Conservation (phyloP, 176 grass and related monocot species). For the sorghum (Sorghum bicolor) region DNA sequence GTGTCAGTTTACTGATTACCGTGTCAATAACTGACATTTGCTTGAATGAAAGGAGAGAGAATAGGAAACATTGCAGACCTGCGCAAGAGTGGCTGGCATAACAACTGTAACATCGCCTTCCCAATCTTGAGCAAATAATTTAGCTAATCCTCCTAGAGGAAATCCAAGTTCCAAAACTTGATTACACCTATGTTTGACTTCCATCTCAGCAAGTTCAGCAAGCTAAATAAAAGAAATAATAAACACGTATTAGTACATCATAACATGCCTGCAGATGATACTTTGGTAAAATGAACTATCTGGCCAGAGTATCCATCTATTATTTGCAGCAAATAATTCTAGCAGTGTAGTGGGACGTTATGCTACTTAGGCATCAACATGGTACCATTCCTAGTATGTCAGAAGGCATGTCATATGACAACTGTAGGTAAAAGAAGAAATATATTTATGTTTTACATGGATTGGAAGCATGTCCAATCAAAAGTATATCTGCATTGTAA, state of each 20-base stretch:
- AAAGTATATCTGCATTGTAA: neutral
- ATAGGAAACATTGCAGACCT: conserved; percentile 35
- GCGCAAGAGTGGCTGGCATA: conserved; percentile 91
- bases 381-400: neutral
- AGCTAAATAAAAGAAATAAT: conserved; percentile 9
- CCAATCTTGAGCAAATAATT: conserved; percentile 95
- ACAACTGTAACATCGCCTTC: conserved; percentile 91
- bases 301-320: neutral
- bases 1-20: neutral
- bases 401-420: neutral
- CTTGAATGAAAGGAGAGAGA: neutral
- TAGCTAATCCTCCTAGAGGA: conserved; percentile 75
- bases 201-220: conserved; percentile 66
- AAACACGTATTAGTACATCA: neutral
- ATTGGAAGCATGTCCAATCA: neutral
- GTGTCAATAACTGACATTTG: neutral
- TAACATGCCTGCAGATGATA: neutral
- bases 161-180: conserved; percentile 92
- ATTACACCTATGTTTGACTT: conserved; percentile 93
- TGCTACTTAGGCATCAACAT: conserved; percentile 9
- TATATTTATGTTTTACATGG: neutral
- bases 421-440: neutral
- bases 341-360: neutral
- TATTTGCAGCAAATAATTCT: neutral
- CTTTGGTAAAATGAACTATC: conserved; percentile 7